Percentiles rank a stretch among this genome's conserved stretches.
Evolutionary conservation across 768 basidiomycete genomes (phyloP).

Genomic region (Hygrophoropsis aurantiaca): DNA sequence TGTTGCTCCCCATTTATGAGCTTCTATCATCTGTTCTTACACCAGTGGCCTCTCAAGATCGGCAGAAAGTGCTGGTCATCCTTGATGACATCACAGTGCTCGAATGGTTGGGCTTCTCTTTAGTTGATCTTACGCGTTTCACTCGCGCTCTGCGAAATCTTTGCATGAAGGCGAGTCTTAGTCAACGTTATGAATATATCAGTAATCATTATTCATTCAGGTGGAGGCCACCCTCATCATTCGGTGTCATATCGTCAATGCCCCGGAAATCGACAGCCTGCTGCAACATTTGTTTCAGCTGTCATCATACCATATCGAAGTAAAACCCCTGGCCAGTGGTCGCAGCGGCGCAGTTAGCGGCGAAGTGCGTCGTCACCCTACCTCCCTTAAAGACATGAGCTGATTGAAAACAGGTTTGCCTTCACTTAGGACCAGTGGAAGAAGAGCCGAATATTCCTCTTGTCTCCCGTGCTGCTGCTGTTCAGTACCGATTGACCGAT

Average conservation of each 20-base stretch:
- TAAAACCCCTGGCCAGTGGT: conserved; percentile 69
- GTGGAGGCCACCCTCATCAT: conserved; percentile 54
- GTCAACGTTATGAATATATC: not conserved
- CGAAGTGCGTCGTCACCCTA: conserved; percentile 46
- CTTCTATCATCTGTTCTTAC: conserved; percentile 29
- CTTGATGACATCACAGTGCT: conserved; percentile 70
- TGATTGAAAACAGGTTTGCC: conserved; percentile 46
- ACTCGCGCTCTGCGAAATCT: conserved; percentile 55
- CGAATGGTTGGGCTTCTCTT: conserved; percentile 68
- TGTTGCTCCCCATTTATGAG: conserved; percentile 37
- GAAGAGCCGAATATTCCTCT: conserved; percentile 30
- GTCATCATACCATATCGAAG: conserved; percentile 70
- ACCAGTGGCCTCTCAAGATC: conserved; percentile 2
- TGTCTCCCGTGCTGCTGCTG: conserved; percentile 52
- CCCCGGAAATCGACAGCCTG: conserved; percentile 57
- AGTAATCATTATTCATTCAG: conserved; percentile 31
- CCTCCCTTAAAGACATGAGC: not conserved
- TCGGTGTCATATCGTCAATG: conserved; percentile 60
- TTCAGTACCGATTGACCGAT: conserved; percentile 76
- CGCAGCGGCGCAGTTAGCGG: conserved; percentile 78
- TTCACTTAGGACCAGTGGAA: conserved; percentile 56
- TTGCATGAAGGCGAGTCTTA: conserved; percentile 50
- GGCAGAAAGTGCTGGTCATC: conserved; percentile 46
- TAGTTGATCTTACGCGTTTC: conserved; percentile 54
- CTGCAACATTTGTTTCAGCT: conserved; percentile 60